Base-by-base conservation (phyloP, 2,329 filamentous ascomycete genomes). In the Ustulina deusta region DNA sequence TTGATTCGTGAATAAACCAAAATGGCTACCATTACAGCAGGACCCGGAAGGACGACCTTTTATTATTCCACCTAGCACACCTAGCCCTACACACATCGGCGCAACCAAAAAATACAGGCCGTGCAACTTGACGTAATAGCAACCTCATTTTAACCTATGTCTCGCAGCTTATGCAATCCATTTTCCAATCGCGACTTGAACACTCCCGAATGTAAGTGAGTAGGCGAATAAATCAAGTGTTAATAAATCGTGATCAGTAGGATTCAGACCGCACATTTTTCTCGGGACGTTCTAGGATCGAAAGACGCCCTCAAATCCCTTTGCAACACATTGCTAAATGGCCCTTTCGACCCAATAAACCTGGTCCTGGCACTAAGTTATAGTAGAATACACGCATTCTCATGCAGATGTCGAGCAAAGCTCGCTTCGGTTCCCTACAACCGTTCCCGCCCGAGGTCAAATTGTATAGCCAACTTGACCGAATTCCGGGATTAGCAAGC, bases 371-470 rank as follows among this genome's bases (percentile, higher is more conserved):
- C 54, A 32, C 60, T 60, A 22, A 57, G 42, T 60, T 66, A 66
- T 55, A 40, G 60, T 70, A 71, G 61, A 71, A 63, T 71, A 71
- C 69, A 71, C 69, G 57, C 63, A 65, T 64, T 64, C 55, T 27
- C 52, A 69, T 65, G 63, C 68, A 60, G 49, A 61, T 55, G 11
- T 56, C 40, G 55, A 63, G 61, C 54, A 65, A 61, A 44, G 38
- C 48, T 52, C 58, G 54, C 58, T 34, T 59, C 10, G 3, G 20
- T 54, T 58, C 49, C 29, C 15, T 48, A 42, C 49, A 42, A 20
- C 17, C 63, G 61, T 51, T 69, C 25, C 42, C 44, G 29, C 44
- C 51, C 27, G 46, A 52, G 40, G 52, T 42, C 58, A 60, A 57
- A 51, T 55, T 59, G 49, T 40, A 48, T 64, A 65, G 54, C 58